Evolutionary conservation across 2,329 filamentous ascomycete species (phyloP), one percentile per base, ranked within the genome.

Genomic region (Dendrostoma leiphaemia): DNA sequence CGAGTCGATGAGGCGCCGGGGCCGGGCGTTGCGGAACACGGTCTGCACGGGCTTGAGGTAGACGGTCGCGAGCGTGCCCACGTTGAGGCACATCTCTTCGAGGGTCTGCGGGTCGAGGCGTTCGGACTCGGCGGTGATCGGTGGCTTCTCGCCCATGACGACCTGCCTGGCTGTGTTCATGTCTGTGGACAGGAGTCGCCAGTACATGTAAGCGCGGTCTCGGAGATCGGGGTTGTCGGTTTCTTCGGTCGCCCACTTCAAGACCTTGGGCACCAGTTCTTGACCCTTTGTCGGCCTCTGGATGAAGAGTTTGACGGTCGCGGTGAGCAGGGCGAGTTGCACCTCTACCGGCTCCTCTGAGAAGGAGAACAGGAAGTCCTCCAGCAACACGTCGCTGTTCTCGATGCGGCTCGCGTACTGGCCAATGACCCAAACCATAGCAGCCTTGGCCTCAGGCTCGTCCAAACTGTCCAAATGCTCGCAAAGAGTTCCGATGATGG

Each of bases 391-490:
- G 63, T 97, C 94, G 15, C 90, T 94, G 70, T 99, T 97, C 69
- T 99, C 94, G 63, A 99, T 99, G 41, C 94, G 88, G 67, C 95
- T 91, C 9, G 94, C 94, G 65, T 99, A 99, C 69, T 99, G 91
- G 2, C 94, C 94, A 67, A 99, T 99, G 32, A 99, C 94, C 94
- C 94, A 99, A 41, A 99, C 94, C 85, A 99, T 96, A 55, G 94
- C 94, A 2, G 94, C 92, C 70, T 99, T 99, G 43, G 94, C 94
- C 71, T 99, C 94, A 2, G 94, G 93, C 69, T 99, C 94, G 69
- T 99, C 94, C 46, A 99, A 77, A 4, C 92, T 96, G 71, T 99
- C 94, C 23, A 99, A 83, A 64, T 99, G 93, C 69, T 97, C 91
- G 73, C 95, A 97, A 0, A 99, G 80, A 1, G 92, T 95, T 48